Evolutionary conservation across 208 protist species (phyloP).

Genomic region (Crithidia bombi): DNA sequence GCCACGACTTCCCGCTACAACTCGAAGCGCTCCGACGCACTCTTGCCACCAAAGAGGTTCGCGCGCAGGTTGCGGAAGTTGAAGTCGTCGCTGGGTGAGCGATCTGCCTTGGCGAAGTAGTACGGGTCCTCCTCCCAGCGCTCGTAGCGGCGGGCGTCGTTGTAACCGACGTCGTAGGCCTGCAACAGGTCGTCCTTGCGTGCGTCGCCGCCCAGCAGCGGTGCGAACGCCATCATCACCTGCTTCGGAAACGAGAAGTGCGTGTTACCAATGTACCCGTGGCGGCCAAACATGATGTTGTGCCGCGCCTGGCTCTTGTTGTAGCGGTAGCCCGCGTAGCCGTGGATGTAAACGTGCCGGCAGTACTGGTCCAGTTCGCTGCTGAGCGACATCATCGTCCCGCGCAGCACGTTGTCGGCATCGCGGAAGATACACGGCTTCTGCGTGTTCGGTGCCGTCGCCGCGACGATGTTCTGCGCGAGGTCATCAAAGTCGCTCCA

Average conservation of each 20-base stretch:
- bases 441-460: slow-evolving; percentile 84
- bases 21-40: slow-evolving; percentile 69
- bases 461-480: slow-evolving; percentile 81
- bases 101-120: slow-evolving; percentile 86
- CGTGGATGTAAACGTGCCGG: slow-evolving; percentile 90
- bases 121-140: slow-evolving; percentile 93
- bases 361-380: slow-evolving; percentile 91
- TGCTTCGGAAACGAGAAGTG: slow-evolving; percentile 81
- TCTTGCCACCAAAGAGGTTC: slow-evolving; percentile 78
- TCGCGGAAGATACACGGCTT: slow-evolving; percentile 87
- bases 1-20: slow-evolving; percentile 39
- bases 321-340: slow-evolving; percentile 78
- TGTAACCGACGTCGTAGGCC: slow-evolving; percentile 87
- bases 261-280: slow-evolving; percentile 87
- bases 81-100: slow-evolving; percentile 81
- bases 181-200: slow-evolving; percentile 69
- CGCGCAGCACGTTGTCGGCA: slow-evolving; percentile 87
- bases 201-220: slow-evolving; percentile 51
- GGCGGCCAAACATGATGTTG: slow-evolving; percentile 85
- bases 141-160: slow-evolving; percentile 87
- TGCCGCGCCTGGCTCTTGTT: slow-evolving; percentile 85
- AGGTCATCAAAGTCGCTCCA: slow-evolving; percentile 81
- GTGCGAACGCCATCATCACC: slow-evolving; percentile 71
- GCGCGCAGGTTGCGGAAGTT: slow-evolving; percentile 83
- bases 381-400: slow-evolving; percentile 89